These are phyloP conservation scores for Aspergillaceae sp. DNA, from an alignment of 2,329 filamentous ascomycete genomes.

Conservation along the genomic window DNA sequence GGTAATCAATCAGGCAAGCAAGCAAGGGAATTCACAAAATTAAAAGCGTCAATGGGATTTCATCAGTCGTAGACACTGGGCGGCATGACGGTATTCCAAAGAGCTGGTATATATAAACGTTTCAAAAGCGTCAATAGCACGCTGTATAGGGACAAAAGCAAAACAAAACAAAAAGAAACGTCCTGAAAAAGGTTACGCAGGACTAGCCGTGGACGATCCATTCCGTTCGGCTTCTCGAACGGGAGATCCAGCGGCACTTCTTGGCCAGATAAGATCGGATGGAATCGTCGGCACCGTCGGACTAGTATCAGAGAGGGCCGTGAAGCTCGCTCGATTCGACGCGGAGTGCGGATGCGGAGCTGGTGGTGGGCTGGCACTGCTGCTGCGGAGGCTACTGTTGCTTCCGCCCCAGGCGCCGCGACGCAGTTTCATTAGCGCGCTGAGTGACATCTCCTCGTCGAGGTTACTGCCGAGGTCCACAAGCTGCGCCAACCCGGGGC, in stretches of 20 bases:
- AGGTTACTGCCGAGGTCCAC: slow-evolving; percentile 49
- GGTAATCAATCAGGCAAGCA: no score
- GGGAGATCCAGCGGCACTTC: neutral
- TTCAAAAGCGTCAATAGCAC: no score
- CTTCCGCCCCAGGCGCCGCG: slow-evolving; percentile 74
- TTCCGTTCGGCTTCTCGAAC: neutral
- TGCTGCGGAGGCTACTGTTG: slow-evolving; percentile 59
- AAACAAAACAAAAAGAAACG: neutral
- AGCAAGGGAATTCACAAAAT: no score
- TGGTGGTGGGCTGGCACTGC: slow-evolving; percentile 35
- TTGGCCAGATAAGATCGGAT: slow-evolving; percentile 7
- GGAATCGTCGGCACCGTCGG: slow-evolving; percentile 16
- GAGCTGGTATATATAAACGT: no score
- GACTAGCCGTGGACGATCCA: neutral
- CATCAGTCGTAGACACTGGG: no score
- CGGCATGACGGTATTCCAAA: no score
- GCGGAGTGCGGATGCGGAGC: slow-evolving; percentile 14
- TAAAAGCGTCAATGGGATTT: no score
- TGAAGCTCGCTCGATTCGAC: slow-evolving; percentile 29
- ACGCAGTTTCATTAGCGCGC: slow-evolving; percentile 62
- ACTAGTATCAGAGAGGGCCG: slow-evolving; percentile 25
- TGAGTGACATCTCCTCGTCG: slow-evolving; percentile 64
- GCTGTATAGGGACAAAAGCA: no score
- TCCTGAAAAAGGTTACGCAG: neutral
- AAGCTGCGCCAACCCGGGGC: slow-evolving; percentile 69